Base-by-base conservation (phyloP, 208 protist species). In the Crithidia thermophila region DNA sequence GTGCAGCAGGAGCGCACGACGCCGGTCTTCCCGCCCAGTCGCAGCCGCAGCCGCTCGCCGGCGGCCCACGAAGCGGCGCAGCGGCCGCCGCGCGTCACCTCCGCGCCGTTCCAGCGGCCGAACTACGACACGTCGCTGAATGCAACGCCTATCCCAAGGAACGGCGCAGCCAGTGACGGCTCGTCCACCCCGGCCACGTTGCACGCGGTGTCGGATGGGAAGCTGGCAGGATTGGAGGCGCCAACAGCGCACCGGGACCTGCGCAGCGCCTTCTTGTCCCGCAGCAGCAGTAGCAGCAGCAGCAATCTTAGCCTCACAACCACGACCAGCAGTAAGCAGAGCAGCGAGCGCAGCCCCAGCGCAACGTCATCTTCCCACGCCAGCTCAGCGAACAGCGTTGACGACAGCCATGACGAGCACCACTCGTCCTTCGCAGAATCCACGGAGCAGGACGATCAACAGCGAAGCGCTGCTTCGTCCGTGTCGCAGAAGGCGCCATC, bases 1-100 rank as follows among this genome's bases (percentile, higher is more conserved):
- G 55, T 77, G 20, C 45, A 71, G 49, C 40, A 51, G 20, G 68
- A 63, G 53, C 59, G 25, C 8, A 42, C 28, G 21, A 52, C 66
- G 47, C 56, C 55, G n/a, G 25, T 40, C 14, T 28, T 50, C 36
- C 34, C 27, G 50, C 36, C 23, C 27, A 42, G 27, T 31, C 23
- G 49, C 46, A 36, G 53, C 18, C 47, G 56, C 58, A 46, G 45
- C 31, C 37, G 34, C 55, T 61, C 65, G 23, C 50, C 47, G 10
- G 62, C 39, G 2, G 20, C 9, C n/a, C 42, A 13, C 6, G 30
- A 2, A 0, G 25, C 57, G 7, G 10, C 55, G n/a, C 2, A 25
- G 13, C 57, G 30, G 36, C 57, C 57, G 0, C 6, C 57, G n/a
- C 46, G 57, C 7, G 56, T 55, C 7, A 25, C 25, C 37, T 49